phyloP scores from a whole-genome alignment of 1,139 yeast genomes.

The Hyphopichia wangnamkhiaoensis region DNA sequence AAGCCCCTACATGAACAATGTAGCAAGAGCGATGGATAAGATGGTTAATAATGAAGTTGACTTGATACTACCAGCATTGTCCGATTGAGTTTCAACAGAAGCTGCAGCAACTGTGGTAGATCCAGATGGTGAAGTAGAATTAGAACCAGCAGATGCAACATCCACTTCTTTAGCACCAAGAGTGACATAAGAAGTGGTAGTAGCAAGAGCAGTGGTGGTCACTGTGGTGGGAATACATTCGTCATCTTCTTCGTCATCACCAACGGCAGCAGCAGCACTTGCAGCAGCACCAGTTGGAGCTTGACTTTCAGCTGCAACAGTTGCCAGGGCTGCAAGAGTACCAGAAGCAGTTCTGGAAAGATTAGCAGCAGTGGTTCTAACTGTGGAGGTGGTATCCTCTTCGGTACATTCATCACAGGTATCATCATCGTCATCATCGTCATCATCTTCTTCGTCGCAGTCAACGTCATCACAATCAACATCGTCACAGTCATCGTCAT shows the following conservation, averaged over 20 bases:
- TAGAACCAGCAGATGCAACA: slow-evolving; percentile 3
- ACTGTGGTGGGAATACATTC: slow-evolving; percentile 10
- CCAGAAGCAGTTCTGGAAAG: not conserved
- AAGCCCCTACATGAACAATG: slow-evolving; percentile 3
- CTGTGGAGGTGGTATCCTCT: slow-evolving; percentile 2
- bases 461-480: slow-evolving; percentile 8
- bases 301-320: not conserved
- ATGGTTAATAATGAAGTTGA: slow-evolving; percentile 1
- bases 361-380: slow-evolving; percentile 4
- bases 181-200: slow-evolving; percentile 8
- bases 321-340: not conserved
- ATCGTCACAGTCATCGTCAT: not conserved
- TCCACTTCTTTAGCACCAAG: slow-evolving; percentile 5
- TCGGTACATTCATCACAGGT: slow-evolving; percentile 9
- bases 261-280: slow-evolving; percentile 4
- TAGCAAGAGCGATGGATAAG: slow-evolving; percentile 4
- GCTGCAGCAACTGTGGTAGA: slow-evolving; percentile 4
- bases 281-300: slow-evolving; percentile 4
- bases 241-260: slow-evolving; percentile 3
- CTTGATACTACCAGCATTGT: slow-evolving; percentile 8
- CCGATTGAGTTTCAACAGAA: slow-evolving; percentile 8
- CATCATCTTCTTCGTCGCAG: slow-evolving; percentile 10
- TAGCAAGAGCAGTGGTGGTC: slow-evolving; percentile 6
- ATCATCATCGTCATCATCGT: slow-evolving; percentile 10
- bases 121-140: slow-evolving; percentile 9